Base-by-base conservation (phyloP, 2,329 filamentous ascomycete species). In the Neonectria punicea region DNA sequence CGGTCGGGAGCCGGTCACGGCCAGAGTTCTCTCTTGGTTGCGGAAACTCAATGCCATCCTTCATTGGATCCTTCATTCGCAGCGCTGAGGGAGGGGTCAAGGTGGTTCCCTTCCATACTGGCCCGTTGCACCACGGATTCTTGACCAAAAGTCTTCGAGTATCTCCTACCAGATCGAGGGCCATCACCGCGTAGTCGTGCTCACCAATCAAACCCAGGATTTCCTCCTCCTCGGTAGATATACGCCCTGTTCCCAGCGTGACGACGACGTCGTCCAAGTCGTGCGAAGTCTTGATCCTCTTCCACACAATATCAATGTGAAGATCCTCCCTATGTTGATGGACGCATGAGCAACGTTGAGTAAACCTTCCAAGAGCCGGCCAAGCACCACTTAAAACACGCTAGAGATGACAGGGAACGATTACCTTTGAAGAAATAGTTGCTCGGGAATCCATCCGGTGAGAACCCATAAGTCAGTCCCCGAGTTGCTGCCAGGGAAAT, bases 401-500 rank as follows among this genome's bases (percentile, higher is more conserved):
- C 18, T 10, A 13, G 43, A 54, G n/a, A 41, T 28, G 20, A 32
- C 8, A 13, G 13, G 13, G n/a, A 20, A 34, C 1, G 69, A 78
- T 69, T 79, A 89, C 88, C 86, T 90, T 74, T 97, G 94, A 1
- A 98, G 83, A 73, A 97, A 97, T 1, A 98, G 83, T 77, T 99
- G 96, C 79, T 99, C 94, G 0, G 96, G 96, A 54, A 99, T 94
- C 96, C 96, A 99, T 32, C 96, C 95, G 0, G 92, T 97, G 59
- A 99, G 80, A 1, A 97, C 91, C 89, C 93, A 97, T 4, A 99
- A 81, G 79, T 99, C 96, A 2, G 95, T 98, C 11, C 93, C 94
- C 1, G 95, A 98, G 77, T 98, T 98, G 75, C 96, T 98, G 8
- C 96, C 96, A 0, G 96, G 95, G 70, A 99, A 99, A 75, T 99